Evolutionary conservation across 257 asterid species (phyloP), one percentile per base, ranked within the genome.

Genomic region (Jacaranda mimosifolia): DNA sequence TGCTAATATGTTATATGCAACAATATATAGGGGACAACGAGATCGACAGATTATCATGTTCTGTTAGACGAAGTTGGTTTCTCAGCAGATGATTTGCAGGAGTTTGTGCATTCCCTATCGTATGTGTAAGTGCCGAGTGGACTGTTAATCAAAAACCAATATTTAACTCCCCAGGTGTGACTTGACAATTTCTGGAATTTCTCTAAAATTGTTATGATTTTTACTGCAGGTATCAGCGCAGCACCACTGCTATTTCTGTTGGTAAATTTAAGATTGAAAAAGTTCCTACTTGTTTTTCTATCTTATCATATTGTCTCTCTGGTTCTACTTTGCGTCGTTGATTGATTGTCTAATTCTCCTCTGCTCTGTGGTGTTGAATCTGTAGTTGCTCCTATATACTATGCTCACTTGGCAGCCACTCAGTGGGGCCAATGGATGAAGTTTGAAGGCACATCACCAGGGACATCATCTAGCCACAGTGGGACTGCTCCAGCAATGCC

Each of bases 221-320:
- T 43, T 13, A 3, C 59, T 83, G 74, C 96, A 94, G 99, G 84
- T 94, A 94, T 72, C 99, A 94, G 79, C 88, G 98, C 32, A 92
- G 99, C 76, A 94, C 97, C 8, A 94, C 99, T 15, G 99, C 99
- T 35, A 92, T 94, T 10, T 94, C 99, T 48, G 88, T 94, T 21
- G 98, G 97, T 93, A 26, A 90, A 87, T 15, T 63, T 71, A 14
- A 32, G 6, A 56, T 15, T 19, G 3, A 1, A 59, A 52, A 21
- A 58, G 17, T 19, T 9, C 35, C 32, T 26, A 26, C 32, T 26
- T 14, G 10, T 21, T 39, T 49, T 49, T 49, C 5, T 14, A 3
- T 38, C 59, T 39, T 5, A 43, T 9, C 11, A 43, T n/a, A 3
- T 11, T 5, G 38, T 57, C n/a, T 57, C n/a, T 18, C 10, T 9